These are phyloP conservation scores for Aspergillus costaricaensis DNA, from an alignment of 2,329 filamentous ascomycete species.

Conservation along the genomic window DNA sequence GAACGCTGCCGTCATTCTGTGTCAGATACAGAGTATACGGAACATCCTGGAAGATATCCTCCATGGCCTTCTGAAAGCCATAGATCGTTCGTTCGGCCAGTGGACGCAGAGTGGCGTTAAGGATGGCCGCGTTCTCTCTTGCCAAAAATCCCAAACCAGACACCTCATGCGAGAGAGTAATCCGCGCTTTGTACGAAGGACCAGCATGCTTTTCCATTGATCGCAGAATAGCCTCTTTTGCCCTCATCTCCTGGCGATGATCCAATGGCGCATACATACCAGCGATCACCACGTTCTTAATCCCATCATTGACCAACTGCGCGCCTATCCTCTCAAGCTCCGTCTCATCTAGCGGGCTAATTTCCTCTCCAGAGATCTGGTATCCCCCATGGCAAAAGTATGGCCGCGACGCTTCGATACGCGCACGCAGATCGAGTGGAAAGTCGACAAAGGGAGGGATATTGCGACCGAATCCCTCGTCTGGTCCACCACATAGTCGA, in stretches of 20 bases:
- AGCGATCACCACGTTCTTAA: conserved; percentile 6
- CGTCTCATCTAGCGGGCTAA: conserved; percentile 5
- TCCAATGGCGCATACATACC: conserved; percentile 15
- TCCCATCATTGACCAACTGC: not conserved
- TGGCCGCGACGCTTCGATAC: not conserved
- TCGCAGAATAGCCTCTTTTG: not conserved
- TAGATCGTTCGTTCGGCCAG: conserved; percentile 51
- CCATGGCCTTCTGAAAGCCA: conserved; percentile 51
- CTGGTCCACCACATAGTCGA: conserved; percentile 4
- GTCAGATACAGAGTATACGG: conserved; percentile 50
- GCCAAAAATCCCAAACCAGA: conserved; percentile 53
- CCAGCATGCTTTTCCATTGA: not conserved
- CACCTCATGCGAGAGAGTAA: conserved; percentile 31
- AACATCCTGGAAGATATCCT: conserved; percentile 43
- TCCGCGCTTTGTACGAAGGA: not conserved
- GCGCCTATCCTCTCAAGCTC: not conserved
- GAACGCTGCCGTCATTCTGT: conserved; percentile 55
- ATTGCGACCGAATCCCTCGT: conserved; percentile 9
- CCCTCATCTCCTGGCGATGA: not conserved
- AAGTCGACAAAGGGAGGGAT: conserved; percentile 14
- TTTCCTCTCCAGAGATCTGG: conserved; percentile 12
- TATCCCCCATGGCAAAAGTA: conserved; percentile 12
- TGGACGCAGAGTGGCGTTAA: conserved; percentile 52
- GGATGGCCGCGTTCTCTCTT: conserved; percentile 54
- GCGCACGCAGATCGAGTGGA: not conserved